Percentiles rank a stretch among this genome's conserved stretches.
phyloP scores from a whole-genome alignment of 176 grass and related monocot genomes.

The Bromus sterilis region DNA sequence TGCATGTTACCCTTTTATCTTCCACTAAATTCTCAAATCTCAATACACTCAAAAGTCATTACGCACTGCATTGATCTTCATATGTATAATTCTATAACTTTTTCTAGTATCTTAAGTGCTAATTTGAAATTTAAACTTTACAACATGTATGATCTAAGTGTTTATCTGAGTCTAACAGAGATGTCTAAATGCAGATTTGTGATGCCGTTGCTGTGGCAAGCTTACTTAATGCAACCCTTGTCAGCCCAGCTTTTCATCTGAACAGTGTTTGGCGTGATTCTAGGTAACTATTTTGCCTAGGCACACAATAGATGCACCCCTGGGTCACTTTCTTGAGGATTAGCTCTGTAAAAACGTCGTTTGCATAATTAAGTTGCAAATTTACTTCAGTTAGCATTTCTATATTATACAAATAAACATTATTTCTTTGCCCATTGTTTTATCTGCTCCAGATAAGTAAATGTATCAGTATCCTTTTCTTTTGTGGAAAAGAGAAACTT shows the following conservation, averaged over 20 bases:
- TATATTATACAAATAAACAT: neutral
- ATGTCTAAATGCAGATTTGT: constrained; percentile 68
- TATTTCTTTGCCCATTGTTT: neutral
- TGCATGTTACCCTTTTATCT: neutral
- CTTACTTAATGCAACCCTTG: constrained; percentile 92
- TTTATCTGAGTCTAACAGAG: constrained; percentile 1
- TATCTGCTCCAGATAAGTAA: neutral
- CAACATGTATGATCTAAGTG: neutral
- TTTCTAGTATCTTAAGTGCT: neutral
- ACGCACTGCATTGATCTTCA: neutral
- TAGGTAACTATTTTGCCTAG: constrained; percentile 52
- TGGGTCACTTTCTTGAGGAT: neutral
- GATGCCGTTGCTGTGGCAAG: constrained; percentile 85
- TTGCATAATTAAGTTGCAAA: neutral
- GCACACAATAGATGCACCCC: neutral
- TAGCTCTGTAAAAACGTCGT: neutral
- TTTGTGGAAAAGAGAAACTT: neutral
- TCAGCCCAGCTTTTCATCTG: constrained; percentile 82
- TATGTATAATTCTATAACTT: neutral
- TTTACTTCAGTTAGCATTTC: neutral
- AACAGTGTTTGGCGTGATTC: constrained; percentile 97
- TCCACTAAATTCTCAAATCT: neutral
- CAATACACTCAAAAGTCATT: neutral
- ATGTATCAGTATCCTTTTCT: neutral
- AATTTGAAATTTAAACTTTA: neutral